Evolutionary conservation across 1,284 basidiomycete species (phyloP).

Genomic region (Tilletiaria anomala): DNA sequence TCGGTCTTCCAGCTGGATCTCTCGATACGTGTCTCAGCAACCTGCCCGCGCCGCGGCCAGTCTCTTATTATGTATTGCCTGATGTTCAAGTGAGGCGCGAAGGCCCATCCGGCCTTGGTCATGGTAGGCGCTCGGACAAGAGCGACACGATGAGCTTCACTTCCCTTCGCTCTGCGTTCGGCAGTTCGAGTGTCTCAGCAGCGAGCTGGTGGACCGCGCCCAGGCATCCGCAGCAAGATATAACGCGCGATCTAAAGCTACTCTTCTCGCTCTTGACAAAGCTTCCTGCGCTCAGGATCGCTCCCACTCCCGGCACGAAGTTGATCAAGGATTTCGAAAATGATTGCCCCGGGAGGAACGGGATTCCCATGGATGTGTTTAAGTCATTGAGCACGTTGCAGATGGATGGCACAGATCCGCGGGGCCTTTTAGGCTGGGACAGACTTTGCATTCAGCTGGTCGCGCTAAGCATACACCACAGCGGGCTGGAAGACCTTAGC

Average conservation of each 20-base stretch:
- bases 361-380: constrained; percentile 66
- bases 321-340: constrained; percentile 52
- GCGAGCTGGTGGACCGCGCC: constrained; percentile 28
- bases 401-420: constrained; percentile 65
- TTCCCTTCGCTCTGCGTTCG: constrained; percentile 59
- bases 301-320: constrained; percentile 46
- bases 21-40: constrained; percentile 49
- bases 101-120: not conserved
- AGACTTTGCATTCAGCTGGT: constrained; percentile 55
- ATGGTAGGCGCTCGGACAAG: too few relatives aligned
- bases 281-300: constrained; percentile 53
- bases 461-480: constrained; percentile 59
- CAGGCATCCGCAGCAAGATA: too few relatives aligned
- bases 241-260: constrained; percentile 55
- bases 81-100: constrained; percentile 1
- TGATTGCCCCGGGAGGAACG: constrained; percentile 59
- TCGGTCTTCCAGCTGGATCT: constrained; percentile 57
- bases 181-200: not conserved
- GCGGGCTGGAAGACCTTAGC: constrained; percentile 66
- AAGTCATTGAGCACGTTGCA: constrained; percentile 63
- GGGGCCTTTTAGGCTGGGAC: constrained; percentile 72
- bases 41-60: constrained; percentile 40
- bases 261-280: constrained; percentile 76
- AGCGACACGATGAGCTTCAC: constrained; percentile 57
- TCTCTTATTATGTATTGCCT: constrained; percentile 43